Conservation (phyloP, 2,329 filamentous ascomycete species). For the Trichophyton benhamiae region DNA sequence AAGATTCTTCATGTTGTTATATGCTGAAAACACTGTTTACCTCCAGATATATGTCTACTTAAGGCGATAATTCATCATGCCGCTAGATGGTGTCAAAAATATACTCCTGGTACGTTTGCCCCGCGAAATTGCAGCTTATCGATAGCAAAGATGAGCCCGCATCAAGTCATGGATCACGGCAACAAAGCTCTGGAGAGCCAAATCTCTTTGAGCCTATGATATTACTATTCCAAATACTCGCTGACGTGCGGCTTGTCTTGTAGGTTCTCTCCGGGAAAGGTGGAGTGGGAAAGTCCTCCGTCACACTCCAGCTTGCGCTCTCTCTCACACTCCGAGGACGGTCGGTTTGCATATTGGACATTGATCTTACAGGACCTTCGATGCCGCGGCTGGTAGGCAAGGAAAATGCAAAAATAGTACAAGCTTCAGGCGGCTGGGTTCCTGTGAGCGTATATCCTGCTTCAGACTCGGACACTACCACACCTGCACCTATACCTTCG, state of each 20-base stretch:
- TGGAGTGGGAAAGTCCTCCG: slow-evolving; percentile 91
- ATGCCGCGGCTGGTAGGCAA: slow-evolving; percentile 91
- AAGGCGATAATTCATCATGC: slow-evolving; percentile 19
- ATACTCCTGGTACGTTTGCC: slow-evolving; percentile 26
- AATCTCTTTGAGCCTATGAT: not conserved
- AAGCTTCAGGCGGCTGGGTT: slow-evolving; percentile 83
- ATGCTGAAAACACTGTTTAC: not conserved
- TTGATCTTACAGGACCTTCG: slow-evolving; percentile 90
- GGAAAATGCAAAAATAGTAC: slow-evolving; percentile 77
- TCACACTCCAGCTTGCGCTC: slow-evolving; percentile 91
- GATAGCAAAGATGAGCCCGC: slow-evolving; percentile 21
- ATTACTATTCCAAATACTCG: not conserved
- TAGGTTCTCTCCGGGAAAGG: slow-evolving; percentile 87
- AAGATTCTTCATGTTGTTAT: not conserved
- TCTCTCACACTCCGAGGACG: slow-evolving; percentile 74
- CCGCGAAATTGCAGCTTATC: slow-evolving; percentile 23
- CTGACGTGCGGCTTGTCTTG: not conserved
- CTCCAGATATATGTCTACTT: not conserved
- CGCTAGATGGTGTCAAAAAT: slow-evolving; percentile 33
- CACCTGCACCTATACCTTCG: slow-evolving; percentile 7
- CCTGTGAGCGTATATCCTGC: slow-evolving; percentile 71
- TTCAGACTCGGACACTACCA: not conserved
- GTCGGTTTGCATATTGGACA: slow-evolving; percentile 87
- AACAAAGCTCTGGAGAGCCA: not conserved
- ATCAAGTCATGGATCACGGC: not conserved